Evolutionary conservation across 2,329 filamentous ascomycete genomes (phyloP).

Genomic region (Elsinoe necatrix): DNA sequence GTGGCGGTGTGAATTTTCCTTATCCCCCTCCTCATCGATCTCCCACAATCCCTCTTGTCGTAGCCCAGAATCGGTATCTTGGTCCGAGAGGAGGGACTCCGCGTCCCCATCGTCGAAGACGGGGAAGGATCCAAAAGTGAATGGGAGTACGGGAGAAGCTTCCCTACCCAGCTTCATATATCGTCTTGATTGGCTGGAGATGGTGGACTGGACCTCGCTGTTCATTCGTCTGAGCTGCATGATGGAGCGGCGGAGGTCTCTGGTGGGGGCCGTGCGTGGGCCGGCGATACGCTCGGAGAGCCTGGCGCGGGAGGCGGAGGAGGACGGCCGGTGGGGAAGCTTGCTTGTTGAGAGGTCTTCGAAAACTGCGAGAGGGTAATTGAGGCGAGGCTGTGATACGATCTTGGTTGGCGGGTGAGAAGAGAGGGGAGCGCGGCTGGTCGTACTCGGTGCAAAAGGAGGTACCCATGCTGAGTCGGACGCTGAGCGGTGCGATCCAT

Average conservation of each 20-base stretch:
- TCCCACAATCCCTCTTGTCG: conserved; percentile 8
- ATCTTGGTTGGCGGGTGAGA: neutral
- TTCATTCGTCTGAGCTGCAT: conserved; percentile 38
- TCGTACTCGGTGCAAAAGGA: conserved; percentile 1
- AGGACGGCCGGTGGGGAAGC: neutral
- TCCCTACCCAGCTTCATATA: conserved; percentile 36
- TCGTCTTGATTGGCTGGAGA: conserved; percentile 26
- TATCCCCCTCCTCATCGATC: conserved; percentile 17
- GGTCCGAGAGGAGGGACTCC: conserved; percentile 21
- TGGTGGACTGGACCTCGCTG: conserved; percentile 28
- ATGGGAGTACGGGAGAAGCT: conserved; percentile 29
- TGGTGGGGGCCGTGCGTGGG: conserved; percentile 31
- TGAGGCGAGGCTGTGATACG: neutral
- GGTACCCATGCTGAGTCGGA: neutral
- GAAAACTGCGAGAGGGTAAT: neutral
- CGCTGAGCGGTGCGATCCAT: neutral
- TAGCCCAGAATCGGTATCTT: conserved; percentile 20
- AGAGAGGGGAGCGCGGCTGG: conserved; percentile 4
- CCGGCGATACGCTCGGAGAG: conserved; percentile 16
- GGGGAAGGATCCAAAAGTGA: conserved; percentile 15
- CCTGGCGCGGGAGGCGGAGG: neutral
- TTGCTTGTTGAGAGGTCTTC: neutral
- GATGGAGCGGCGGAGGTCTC: conserved; percentile 33
- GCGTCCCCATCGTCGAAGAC: conserved; percentile 18
- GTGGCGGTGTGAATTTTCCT: conserved; percentile 20